These are phyloP conservation scores for Solanum chiquidenum DNA, from an alignment of 257 asterid species.

Conservation along the genomic window DNA sequence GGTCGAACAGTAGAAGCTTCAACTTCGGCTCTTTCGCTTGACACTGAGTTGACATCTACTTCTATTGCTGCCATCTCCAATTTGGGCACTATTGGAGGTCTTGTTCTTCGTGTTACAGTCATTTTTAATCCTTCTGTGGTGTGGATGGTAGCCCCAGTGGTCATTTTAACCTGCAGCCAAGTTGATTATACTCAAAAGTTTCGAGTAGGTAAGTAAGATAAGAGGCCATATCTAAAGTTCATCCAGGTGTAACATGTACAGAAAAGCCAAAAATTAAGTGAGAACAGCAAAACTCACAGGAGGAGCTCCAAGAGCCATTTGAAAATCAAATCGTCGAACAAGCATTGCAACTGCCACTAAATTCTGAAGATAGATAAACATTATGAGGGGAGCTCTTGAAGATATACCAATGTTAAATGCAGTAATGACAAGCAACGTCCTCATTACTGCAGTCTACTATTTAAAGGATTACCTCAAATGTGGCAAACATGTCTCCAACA, in stretches of 20 bases:
- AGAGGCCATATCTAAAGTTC: neutral
- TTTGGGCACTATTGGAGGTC: conserved; percentile 53
- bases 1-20: conserved; percentile 28
- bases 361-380: conserved; percentile 25
- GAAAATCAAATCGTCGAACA: conserved; percentile 79
- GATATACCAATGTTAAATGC: neutral
- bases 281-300: conserved; percentile 47
- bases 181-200: neutral
- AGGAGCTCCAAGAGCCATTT: conserved; percentile 85
- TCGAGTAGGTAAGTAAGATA: neutral
- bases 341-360: conserved; percentile 88
- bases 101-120: conserved; percentile 69
- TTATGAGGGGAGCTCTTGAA: neutral
- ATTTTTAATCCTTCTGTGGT: conserved; percentile 83
- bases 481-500: conserved; percentile 92
- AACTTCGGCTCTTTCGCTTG: conserved; percentile 37
- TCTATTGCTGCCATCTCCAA: conserved; percentile 33
- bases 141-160: conserved; percentile 98
- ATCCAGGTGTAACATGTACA: neutral
- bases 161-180: conserved; percentile 72
- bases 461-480: conserved; percentile 64
- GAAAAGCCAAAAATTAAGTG: neutral
- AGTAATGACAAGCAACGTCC: neutral
- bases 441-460: neutral
- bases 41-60: conserved; percentile 20